Conservation (phyloP, 2,329 filamentous ascomycete species). For the Penicillium sp. region DNA sequence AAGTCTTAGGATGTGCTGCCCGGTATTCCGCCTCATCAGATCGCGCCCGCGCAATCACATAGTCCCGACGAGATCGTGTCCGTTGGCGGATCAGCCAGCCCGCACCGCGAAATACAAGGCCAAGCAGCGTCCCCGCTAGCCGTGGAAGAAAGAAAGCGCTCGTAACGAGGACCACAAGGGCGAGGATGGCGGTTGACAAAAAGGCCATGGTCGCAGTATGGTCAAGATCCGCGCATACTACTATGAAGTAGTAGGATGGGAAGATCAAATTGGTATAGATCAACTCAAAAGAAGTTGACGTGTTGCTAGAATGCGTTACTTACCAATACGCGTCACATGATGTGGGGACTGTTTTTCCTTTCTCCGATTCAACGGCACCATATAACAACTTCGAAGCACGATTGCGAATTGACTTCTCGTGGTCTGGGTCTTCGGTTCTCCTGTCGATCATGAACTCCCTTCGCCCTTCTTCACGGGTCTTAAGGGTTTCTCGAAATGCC, state of each 20-base stretch:
- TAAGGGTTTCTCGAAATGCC: slow-evolving; percentile 1
- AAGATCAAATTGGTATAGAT: background rate
- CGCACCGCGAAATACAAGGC: slow-evolving; percentile 42
- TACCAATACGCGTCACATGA: slow-evolving; percentile 27
- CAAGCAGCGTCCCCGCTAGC: slow-evolving; percentile 34
- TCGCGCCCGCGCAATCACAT: slow-evolving; percentile 51
- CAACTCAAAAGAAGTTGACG: slow-evolving; percentile 19
- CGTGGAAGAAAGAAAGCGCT: slow-evolving; percentile 37
- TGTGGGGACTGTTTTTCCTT: slow-evolving; percentile 2
- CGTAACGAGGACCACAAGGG: slow-evolving; percentile 33
- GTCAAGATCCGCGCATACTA: slow-evolving; percentile 24
- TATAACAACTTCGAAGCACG: background rate
- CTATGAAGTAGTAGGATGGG: background rate
- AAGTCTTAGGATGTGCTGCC: slow-evolving; percentile 25
- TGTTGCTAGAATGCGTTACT: slow-evolving; percentile 19
- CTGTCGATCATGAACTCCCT: slow-evolving; percentile 15
- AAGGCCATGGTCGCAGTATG: slow-evolving; percentile 32
- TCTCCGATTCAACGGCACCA: slow-evolving; percentile 3
- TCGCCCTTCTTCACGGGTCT: background rate
- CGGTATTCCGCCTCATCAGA: slow-evolving; percentile 43
- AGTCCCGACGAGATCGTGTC: slow-evolving; percentile 61
- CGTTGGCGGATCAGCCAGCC: slow-evolving; percentile 65
- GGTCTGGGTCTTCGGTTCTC: slow-evolving; percentile 1
- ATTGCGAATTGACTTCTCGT: background rate
- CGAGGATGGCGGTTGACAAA: slow-evolving; percentile 32